Conservation (phyloP, 176 grass and related monocot genomes). For the sorghum (Sorghum bicolor) region Sorghum_bicolor_NCBIv3 NC_012871.2:76456501-76457000, state of each 20-base stretch:
- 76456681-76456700: slow-evolving; percentile 91
- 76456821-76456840: slow-evolving; percentile 82
- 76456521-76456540: slow-evolving; percentile 86
- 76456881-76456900: slow-evolving; percentile 84
- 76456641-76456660: slow-evolving; percentile 70
- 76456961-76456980: slow-evolving; percentile 94
- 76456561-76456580: slow-evolving; percentile 93
- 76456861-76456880: slow-evolving; percentile 87
- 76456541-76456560: slow-evolving; percentile 94
- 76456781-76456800: slow-evolving; percentile 74
- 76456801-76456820: slow-evolving; percentile 87
- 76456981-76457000: slow-evolving; percentile 82
- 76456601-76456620: slow-evolving; percentile 94
- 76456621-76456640: slow-evolving; percentile 97
- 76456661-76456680: slow-evolving; percentile 66
- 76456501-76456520: slow-evolving; percentile 92
- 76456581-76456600: slow-evolving; percentile 88
- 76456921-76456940: slow-evolving; percentile 86
- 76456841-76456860: slow-evolving; percentile 78
- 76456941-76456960: slow-evolving; percentile 82
- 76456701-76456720: slow-evolving; percentile 85
- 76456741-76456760: slow-evolving; percentile 93
- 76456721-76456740: slow-evolving; percentile 86
- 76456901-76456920: slow-evolving; percentile 97
- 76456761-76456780: slow-evolving; percentile 90